Percentiles rank a stretch among this genome's conserved stretches.
phyloP scores from a whole-genome alignment of 106 monocot species.

The Dactylorhiza incarnata region DNA sequence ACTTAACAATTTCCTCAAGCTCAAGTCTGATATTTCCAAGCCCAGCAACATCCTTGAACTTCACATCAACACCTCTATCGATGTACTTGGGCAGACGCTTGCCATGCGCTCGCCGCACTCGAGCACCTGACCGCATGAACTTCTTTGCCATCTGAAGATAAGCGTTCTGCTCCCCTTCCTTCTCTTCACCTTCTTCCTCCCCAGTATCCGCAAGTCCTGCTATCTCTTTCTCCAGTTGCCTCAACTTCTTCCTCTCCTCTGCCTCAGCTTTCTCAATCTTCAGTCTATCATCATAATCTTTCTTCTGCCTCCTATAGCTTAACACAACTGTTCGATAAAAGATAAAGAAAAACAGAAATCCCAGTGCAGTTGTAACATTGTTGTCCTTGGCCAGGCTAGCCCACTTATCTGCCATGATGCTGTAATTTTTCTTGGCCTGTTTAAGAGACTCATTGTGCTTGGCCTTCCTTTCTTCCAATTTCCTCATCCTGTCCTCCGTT shows the following conservation, averaged over 20 bases:
- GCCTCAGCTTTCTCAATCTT: slow-evolving; percentile 83
- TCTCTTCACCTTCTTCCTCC: slow-evolving; percentile 44
- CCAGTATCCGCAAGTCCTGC: slow-evolving; percentile 37
- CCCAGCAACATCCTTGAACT: slow-evolving; percentile 81
- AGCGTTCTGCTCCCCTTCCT: slow-evolving; percentile 49
- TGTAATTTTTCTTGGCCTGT: slow-evolving; percentile 56
- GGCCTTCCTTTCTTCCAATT: slow-evolving; percentile 37
- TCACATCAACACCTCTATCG: slow-evolving; percentile 73
- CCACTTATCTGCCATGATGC: slow-evolving; percentile 55
- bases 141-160: slow-evolving; percentile 73
- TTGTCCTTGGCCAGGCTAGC: slow-evolving; percentile 47
- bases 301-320: slow-evolving; percentile 72
- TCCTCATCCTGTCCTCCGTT: slow-evolving; percentile 44
- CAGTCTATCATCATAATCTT: slow-evolving; percentile 77
- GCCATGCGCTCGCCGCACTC: slow-evolving; percentile 47
- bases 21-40: slow-evolving; percentile 84
- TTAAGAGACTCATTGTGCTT: slow-evolving; percentile 47
- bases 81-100: slow-evolving; percentile 63
- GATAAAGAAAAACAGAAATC: slow-evolving; percentile 48
- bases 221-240: slow-evolving; percentile 66
- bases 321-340: slow-evolving; percentile 74
- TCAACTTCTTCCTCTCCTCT: slow-evolving; percentile 78
- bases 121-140: slow-evolving; percentile 84
- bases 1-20: slow-evolving; percentile 90
- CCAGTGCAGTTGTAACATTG: slow-evolving; percentile 52